Conservation (phyloP, 2,329 filamentous ascomycete species). For the Aureobasidium sp. region DNA sequence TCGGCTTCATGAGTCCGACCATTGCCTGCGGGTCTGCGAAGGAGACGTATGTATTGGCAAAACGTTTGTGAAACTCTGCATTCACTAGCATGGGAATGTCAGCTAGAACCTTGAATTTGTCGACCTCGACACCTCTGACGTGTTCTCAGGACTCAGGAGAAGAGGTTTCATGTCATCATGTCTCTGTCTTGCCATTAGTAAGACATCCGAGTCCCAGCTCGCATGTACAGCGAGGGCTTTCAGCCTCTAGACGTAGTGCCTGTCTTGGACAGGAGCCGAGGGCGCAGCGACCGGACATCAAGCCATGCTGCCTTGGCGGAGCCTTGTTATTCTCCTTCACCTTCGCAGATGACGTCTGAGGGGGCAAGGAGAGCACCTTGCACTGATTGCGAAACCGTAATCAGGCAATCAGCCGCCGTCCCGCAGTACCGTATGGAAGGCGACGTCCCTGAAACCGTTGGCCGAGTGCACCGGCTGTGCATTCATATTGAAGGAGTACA, state of each 20-base stretch:
- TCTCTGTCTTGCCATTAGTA: not conserved
- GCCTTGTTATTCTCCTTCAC: constrained; percentile 2
- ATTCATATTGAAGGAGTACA: constrained; percentile 13
- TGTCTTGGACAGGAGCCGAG: constrained; percentile 4
- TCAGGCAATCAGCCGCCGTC: constrained; percentile 11
- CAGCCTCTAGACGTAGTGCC: not conserved
- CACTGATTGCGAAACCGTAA: constrained; percentile 12
- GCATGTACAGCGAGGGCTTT: not conserved
- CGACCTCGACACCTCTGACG: constrained; percentile 2
- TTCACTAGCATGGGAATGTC: constrained; percentile 13
- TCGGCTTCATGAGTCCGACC: constrained; percentile 8
- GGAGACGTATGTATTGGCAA: constrained; percentile 13
- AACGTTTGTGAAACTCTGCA: constrained; percentile 16
- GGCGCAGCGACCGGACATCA: not conserved
- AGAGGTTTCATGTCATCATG: not conserved
- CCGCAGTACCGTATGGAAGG: constrained; percentile 6
- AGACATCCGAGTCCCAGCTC: not conserved
- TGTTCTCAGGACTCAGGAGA: not conserved
- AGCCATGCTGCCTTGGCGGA: constrained; percentile 3
- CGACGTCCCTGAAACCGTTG: constrained; percentile 14
- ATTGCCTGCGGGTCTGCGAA: not conserved
- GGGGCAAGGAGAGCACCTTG: constrained; percentile 9
- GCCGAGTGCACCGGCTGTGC: constrained; percentile 5
- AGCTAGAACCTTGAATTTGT: constrained; percentile 9
- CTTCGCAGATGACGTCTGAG: constrained; percentile 4